Percentiles rank a stretch among this genome's conserved stretches.
Conservation (phyloP, 352 stramenopile genomes). For the Phytopythium montanum region DNA sequence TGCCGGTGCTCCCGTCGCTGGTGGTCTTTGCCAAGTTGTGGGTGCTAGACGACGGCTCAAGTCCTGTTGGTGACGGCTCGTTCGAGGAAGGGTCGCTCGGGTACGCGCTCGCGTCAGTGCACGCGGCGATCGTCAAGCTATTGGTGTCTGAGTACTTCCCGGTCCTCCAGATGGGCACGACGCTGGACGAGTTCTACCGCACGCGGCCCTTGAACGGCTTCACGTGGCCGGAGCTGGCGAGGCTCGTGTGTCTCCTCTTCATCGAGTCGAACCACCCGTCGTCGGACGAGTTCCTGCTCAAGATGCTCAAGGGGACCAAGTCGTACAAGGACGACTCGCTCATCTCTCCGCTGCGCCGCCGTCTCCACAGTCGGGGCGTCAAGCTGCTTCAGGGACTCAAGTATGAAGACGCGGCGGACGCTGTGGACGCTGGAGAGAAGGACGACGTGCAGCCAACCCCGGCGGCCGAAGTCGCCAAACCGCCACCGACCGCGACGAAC, state of each 20-base stretch:
- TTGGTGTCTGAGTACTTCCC: constrained; percentile 67
- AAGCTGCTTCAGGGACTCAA: constrained; percentile 38
- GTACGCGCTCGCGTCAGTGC: constrained; percentile 41
- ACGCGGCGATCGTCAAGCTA: constrained; percentile 44
- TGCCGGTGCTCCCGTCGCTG: constrained; percentile 49
- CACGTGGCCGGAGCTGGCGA: constrained; percentile 79
- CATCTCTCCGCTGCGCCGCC: constrained; percentile 43
- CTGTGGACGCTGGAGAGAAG: constrained; percentile 15
- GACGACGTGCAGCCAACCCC: not conserved
- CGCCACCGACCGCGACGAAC: constrained; percentile 8
- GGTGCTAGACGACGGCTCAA: constrained; percentile 39
- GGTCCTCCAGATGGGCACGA: constrained; percentile 63
- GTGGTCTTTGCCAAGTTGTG: constrained; percentile 48
- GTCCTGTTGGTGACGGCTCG: constrained; percentile 38
- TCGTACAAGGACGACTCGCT: constrained; percentile 67
- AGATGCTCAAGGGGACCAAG: constrained; percentile 71
- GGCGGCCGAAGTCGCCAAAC: not conserved
- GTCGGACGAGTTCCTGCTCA: constrained; percentile 66
- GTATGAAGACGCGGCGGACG: constrained; percentile 43
- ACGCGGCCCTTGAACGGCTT: constrained; percentile 72
- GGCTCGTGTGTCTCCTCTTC: constrained; percentile 67
- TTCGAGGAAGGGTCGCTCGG: constrained; percentile 52
- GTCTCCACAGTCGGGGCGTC: constrained; percentile 26
- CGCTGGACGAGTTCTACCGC: constrained; percentile 64
- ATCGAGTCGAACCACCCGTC: constrained; percentile 71